Conservation (phyloP, 2,329 filamentous ascomycete genomes). For the Immersiporthe knoxdaviesiana region DNA sequence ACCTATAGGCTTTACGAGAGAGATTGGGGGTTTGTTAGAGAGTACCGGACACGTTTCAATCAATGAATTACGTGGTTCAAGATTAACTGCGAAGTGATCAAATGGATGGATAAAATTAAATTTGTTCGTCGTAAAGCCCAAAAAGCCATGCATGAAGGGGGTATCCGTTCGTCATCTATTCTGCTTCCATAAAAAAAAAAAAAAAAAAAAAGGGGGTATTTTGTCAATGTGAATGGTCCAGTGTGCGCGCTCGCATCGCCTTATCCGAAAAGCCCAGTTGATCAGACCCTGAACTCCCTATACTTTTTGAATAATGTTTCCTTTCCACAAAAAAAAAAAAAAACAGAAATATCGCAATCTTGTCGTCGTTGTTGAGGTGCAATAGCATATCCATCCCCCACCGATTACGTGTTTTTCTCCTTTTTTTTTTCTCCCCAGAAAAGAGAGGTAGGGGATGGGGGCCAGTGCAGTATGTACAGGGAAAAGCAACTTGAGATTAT, state of each 20-base stretch:
- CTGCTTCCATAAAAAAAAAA: background rate
- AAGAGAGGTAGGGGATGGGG: no score
- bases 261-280: background rate
- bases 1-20: no score
- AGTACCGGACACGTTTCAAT: no score
- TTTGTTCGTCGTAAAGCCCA: background rate
- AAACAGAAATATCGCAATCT: background rate
- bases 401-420: no score
- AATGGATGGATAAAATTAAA: background rate
- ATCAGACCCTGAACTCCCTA: background rate
- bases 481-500: background rate
- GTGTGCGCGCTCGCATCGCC: background rate
- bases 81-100: no score
- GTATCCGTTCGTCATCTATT: background rate
- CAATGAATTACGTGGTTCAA: no score
- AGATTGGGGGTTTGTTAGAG: no score
- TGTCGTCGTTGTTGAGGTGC: background rate
- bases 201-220: background rate
- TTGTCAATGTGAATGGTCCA: background rate
- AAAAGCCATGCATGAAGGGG: background rate
- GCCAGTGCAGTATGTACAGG: conserved; percentile 19
- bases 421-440: no score
- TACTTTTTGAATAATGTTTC: background rate
- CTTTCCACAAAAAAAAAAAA: no score
- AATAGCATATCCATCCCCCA: no score